Evolutionary conservation across 306 rosid species (phyloP).

Genomic region (Echinosophora koreensis): DNA sequence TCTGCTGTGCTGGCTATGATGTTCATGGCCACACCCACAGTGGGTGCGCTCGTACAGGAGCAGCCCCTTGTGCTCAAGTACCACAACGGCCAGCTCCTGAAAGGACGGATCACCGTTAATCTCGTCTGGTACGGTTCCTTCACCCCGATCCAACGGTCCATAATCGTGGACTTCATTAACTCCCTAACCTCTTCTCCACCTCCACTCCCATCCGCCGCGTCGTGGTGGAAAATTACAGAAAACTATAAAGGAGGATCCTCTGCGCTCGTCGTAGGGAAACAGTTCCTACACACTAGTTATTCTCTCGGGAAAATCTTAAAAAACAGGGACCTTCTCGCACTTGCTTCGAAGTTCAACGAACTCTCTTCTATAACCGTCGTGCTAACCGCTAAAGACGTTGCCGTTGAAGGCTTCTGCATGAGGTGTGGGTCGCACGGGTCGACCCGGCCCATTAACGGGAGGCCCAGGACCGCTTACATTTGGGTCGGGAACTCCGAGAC

Average conservation of each 20-base stretch:
- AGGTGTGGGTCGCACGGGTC: conserved; percentile 86
- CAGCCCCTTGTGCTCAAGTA: conserved; percentile 79
- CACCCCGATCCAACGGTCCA: conserved; percentile 78
- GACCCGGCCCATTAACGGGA: conserved; percentile 31
- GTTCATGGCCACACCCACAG: conserved; percentile 31
- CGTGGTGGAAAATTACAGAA: conserved; percentile 91
- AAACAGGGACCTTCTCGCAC: conserved; percentile 53
- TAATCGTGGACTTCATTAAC: conserved; percentile 75
- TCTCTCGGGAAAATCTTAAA: conserved; percentile 70
- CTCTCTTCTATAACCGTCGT: conserved; percentile 66
- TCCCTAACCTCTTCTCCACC: conserved; percentile 51
- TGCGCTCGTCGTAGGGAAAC: conserved; percentile 69
- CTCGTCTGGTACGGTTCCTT: conserved; percentile 87
- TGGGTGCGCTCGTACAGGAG: conserved; percentile 62
- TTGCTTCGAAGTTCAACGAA: conserved; percentile 57
- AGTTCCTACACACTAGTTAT: conserved; percentile 66
- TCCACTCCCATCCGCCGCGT: conserved; percentile 60
- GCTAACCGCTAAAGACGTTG: conserved; percentile 77
- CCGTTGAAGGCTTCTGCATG: conserved; percentile 77
- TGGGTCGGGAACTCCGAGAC: conserved; percentile 95
- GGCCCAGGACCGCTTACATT: conserved; percentile 56
- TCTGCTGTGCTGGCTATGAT: conserved; percentile 9
- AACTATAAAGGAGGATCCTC: conserved; percentile 75
- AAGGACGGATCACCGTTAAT: conserved; percentile 81
- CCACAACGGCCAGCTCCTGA: conserved; percentile 87